These are phyloP conservation scores for Suillus placidus DNA, from an alignment of 768 basidiomycete species.

Conservation along the genomic window DNA sequence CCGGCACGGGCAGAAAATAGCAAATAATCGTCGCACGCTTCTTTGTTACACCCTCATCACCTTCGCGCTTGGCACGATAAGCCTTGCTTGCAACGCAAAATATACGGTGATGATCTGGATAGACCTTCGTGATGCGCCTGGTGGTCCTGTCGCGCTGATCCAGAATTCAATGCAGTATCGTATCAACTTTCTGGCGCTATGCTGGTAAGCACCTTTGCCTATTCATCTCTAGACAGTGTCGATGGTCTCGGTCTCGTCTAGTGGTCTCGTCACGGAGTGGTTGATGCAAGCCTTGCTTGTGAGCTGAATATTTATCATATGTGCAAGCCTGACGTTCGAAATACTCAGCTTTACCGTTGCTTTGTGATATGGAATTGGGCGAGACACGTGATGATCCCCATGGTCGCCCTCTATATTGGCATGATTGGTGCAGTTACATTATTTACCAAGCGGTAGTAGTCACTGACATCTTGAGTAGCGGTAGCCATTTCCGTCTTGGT, in stretches of 20 bases:
- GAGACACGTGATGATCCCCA: not conserved
- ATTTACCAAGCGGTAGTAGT: not conserved
- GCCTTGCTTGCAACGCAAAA: not conserved
- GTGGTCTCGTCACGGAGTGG: not conserved
- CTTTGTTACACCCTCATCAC: not conserved
- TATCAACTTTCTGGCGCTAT: not conserved
- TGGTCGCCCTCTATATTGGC: not conserved
- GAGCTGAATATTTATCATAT: not conserved
- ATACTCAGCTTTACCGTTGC: not conserved
- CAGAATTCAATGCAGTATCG: not conserved
- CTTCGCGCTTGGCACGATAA: not conserved
- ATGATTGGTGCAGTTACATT: not conserved
- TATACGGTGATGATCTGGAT: not conserved
- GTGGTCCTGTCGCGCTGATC: not conserved
- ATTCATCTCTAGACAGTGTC: not conserved
- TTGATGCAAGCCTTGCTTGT: not conserved
- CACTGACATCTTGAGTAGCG: not conserved
- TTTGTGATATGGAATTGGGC: not conserved
- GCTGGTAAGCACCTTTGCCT: not conserved
- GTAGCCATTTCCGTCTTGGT: not conserved
- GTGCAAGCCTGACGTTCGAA: not conserved
- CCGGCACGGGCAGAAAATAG: not conserved
- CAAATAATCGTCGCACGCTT: not conserved
- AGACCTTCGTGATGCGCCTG: not conserved
- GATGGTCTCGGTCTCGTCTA: not conserved